Conservation (phyloP, 1,284 basidiomycete genomes). For the Puccinia novopanici region DNA sequence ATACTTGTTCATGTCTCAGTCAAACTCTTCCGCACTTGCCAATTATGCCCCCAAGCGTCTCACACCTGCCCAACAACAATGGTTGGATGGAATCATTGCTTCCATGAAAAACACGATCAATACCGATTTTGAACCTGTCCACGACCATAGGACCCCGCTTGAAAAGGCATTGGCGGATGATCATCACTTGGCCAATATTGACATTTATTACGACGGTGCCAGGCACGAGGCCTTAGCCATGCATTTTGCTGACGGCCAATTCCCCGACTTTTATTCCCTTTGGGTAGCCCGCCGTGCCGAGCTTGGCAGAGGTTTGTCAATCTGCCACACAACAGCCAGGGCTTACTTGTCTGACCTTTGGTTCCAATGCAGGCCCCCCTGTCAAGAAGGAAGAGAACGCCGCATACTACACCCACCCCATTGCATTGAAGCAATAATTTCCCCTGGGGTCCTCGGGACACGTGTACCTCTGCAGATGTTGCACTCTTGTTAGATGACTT, state of each 20-base stretch:
- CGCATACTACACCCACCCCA: no score
- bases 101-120: neutral
- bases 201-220: constrained; percentile 2
- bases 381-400: neutral
- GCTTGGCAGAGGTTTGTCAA: neutral
- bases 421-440: no score
- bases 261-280: neutral
- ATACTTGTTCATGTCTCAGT: neutral
- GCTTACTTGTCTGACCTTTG: neutral
- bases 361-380: neutral
- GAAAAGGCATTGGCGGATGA: neutral
- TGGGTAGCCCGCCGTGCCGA: neutral
- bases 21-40: neutral
- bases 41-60: neutral
- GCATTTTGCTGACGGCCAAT: neutral
- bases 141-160: neutral
- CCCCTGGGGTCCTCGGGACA: no score
- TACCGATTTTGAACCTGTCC: neutral
- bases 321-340: neutral
- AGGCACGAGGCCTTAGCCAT: neutral
- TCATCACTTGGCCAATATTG: neutral
- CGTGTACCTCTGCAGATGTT: no score
- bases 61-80: neutral
- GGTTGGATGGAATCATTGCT: constrained; percentile 3
- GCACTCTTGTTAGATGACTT: no score